These are phyloP conservation scores for Quercus glauca DNA, from an alignment of 306 rosid species.

Conservation along the genomic window DNA sequence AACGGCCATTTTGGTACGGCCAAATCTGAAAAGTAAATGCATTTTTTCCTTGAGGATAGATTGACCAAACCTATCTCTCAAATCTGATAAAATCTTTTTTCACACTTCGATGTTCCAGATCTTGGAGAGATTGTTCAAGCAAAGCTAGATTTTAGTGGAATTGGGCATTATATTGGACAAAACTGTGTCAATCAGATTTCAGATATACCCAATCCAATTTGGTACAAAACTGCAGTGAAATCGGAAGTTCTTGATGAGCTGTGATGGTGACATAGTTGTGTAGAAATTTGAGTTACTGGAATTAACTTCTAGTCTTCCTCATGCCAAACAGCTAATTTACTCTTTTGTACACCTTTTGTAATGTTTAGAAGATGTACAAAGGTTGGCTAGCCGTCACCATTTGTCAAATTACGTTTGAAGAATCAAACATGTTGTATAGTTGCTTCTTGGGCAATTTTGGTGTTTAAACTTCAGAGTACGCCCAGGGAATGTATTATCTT, in stretches of 20 bases:
- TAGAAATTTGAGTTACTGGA: neutral
- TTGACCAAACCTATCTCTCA: neutral
- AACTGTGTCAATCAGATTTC: neutral
- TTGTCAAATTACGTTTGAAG: neutral
- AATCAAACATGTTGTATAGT: neutral
- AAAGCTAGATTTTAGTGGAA: constrained; percentile 79
- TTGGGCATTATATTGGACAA: constrained; percentile 76
- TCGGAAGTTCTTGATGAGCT: constrained; percentile 8
- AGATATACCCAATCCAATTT: neutral
- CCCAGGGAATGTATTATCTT: too few species aligned
- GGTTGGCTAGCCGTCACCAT: neutral
- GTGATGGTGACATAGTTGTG: neutral
- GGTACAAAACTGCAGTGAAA: constrained; percentile 1
- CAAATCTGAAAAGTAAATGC: neutral
- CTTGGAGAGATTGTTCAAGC: constrained; percentile 76
- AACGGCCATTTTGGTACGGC: neutral
- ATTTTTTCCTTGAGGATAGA: neutral
- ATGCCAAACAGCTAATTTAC: neutral
- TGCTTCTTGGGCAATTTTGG: neutral
- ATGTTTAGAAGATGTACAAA: neutral
- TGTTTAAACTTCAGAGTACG: neutral
- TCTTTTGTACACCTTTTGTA: neutral
- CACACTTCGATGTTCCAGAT: constrained; percentile 38
- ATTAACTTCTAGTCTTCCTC: neutral
- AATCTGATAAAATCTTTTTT: neutral